Evolutionary conservation across 805 yeast genomes (phyloP).

Genomic region (Starmerella stellata): DNA sequence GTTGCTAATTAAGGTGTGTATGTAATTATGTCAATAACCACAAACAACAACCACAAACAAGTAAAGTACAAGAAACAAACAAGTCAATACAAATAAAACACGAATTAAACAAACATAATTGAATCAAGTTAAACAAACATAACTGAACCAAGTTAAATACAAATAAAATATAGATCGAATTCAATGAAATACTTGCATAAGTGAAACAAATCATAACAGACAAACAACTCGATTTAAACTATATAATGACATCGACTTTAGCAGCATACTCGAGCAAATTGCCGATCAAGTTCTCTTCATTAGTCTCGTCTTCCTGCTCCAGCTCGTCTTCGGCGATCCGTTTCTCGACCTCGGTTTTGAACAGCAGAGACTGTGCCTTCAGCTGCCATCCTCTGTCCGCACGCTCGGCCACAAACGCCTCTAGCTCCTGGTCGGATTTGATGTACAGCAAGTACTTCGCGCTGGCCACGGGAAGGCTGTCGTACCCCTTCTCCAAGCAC

Average conservation of each 20-base stretch:
- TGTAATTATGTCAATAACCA: no score
- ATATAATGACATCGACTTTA: constrained; percentile 81
- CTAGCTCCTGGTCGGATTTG: constrained; percentile 36
- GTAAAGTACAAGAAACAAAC: no score
- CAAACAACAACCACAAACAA: no score
- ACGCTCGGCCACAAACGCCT: constrained; percentile 33
- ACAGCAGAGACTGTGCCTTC: constrained; percentile 27
- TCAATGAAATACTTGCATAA: no score
- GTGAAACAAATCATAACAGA: no score
- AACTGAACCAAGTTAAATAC: no score
- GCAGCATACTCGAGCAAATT: constrained; percentile 74
- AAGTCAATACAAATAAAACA: no score
- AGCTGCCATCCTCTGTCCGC: constrained; percentile 38
- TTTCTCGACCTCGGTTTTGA: constrained; percentile 34
- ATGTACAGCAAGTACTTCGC: constrained; percentile 66
- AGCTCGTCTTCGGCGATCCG: constrained; percentile 28
- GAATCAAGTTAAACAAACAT: no score
- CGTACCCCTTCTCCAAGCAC: constrained; percentile 65
- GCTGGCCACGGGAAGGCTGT: constrained; percentile 57
- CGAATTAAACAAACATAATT: no score
- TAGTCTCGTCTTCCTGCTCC: constrained; percentile 26
- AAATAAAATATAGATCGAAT: no score
- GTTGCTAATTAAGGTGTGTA: no score
- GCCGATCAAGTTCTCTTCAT: constrained; percentile 33
- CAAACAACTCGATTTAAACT: no score